A percentile compares a stretch with the other conserved stretches of the same genome.
phyloP scores from a whole-genome alignment of 108 stramenopile species.

The Conticribra weissflogii region DNA sequence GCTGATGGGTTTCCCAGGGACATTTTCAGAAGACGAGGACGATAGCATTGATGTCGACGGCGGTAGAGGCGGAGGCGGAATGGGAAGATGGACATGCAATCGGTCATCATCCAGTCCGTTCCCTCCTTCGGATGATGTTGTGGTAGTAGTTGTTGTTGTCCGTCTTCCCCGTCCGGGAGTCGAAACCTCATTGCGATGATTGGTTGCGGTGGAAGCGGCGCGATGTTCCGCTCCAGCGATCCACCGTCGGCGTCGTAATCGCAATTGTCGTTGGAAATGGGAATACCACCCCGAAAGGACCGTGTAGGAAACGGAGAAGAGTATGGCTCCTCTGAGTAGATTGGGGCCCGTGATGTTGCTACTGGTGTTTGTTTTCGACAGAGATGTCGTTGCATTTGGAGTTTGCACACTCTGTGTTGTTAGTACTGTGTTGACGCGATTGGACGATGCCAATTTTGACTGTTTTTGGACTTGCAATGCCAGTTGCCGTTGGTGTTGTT shows the following conservation, averaged over 20 bases:
- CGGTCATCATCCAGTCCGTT: constrained; percentile 4
- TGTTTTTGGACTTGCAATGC: no score
- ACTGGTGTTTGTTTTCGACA: no score
- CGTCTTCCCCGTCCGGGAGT: constrained; percentile 40
- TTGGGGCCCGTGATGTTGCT: constrained; percentile 25
- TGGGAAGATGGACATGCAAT: constrained; percentile 28
- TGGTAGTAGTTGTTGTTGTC: background rate
- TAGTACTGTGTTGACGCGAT: no score
- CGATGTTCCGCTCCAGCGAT: constrained; percentile 42
- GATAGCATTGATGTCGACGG: constrained; percentile 22
- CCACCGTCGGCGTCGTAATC: constrained; percentile 50
- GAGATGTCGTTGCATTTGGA: constrained; percentile 1
- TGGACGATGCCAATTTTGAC: background rate
- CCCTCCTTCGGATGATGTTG: background rate
- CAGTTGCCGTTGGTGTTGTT: constrained; percentile 7
- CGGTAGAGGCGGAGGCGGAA: constrained; percentile 54
- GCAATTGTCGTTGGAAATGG: constrained; percentile 36
- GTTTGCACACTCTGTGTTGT: constrained; percentile 7
- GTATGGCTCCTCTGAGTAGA: constrained; percentile 30
- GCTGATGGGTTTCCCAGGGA: background rate
- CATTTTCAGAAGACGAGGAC: background rate
- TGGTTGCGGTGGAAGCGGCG: background rate
- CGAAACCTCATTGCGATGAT: no score
- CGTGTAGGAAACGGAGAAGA: constrained; percentile 40
- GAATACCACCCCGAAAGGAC: constrained; percentile 45